Evolutionary conservation across 2,329 filamentous ascomycete species (phyloP).

Genomic region (Xylaria sp.): DNA sequence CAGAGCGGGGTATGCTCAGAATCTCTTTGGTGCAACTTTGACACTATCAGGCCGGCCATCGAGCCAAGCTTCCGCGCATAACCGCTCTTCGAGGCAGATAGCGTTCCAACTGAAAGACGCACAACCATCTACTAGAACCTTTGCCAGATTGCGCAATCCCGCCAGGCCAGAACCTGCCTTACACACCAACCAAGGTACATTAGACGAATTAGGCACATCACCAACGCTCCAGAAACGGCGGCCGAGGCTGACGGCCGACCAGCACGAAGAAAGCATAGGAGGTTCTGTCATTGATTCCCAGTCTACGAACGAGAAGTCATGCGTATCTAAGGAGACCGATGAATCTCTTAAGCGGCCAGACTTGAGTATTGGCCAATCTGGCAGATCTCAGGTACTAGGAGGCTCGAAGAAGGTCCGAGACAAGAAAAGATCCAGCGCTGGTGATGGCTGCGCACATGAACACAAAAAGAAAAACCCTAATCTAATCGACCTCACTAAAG

Average conservation of each 20-base stretch:
- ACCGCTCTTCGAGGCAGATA: neutral
- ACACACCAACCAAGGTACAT: neutral
- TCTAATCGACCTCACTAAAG: constrained; percentile 24
- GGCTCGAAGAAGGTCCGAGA: constrained; percentile 10
- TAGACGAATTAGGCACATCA: constrained; percentile 2
- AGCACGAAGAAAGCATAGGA: neutral
- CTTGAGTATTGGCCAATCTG: neutral
- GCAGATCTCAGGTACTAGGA: neutral
- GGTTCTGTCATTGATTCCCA: constrained; percentile 3
- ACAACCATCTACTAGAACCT: neutral
- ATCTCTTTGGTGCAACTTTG: constrained; percentile 61
- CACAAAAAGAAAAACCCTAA: neutral
- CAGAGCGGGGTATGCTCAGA: constrained; percentile 63
- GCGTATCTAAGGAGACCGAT: neutral
- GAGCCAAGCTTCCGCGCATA: constrained; percentile 48
- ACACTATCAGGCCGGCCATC: constrained; percentile 55
- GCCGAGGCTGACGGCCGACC: too few relatives aligned
- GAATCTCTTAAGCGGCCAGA: neutral
- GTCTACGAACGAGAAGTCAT: constrained; percentile 17
- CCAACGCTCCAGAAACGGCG: neutral
- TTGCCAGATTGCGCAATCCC: neutral
- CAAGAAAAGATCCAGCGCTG: neutral
- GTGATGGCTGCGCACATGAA: neutral
- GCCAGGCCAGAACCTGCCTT: neutral
- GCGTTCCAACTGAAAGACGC: neutral